Conservation (phyloP, 768 basidiomycete genomes). For the Boletellus emodensis region DNA sequence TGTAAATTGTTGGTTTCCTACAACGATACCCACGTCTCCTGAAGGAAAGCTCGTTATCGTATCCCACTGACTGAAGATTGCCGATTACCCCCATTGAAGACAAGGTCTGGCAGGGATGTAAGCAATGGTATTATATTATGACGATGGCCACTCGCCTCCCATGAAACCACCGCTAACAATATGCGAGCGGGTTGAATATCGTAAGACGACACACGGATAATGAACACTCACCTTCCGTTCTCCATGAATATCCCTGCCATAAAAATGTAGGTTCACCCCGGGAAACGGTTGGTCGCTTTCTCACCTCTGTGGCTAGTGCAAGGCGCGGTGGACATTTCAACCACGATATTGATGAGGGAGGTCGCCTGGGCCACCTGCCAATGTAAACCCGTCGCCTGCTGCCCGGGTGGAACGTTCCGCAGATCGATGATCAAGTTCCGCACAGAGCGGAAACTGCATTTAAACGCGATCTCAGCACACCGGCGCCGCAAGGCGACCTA, state of each 20-base stretch:
- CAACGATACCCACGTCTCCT: constrained; percentile 56
- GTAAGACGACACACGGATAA: neutral
- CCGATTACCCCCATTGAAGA: constrained; percentile 39
- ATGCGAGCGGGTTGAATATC: neutral
- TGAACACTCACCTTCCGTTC: constrained; percentile 48
- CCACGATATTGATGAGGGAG: constrained; percentile 64
- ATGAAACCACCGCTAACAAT: constrained; percentile 40
- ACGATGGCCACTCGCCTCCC: constrained; percentile 43
- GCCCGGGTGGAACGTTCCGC: constrained; percentile 47
- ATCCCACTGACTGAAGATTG: neutral
- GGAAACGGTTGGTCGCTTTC: neutral
- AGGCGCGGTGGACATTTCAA: constrained; percentile 63
- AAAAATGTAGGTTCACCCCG: neutral
- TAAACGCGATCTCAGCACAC: constrained; percentile 1
- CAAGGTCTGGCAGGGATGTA: constrained; percentile 27
- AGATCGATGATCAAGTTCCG: constrained; percentile 74
- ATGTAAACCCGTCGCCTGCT: constrained; percentile 63
- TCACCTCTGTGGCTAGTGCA: constrained; percentile 65
- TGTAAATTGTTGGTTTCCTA: constrained; percentile 79
- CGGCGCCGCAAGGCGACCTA: neutral
- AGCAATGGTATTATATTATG: neutral
- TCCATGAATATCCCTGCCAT: constrained; percentile 63
- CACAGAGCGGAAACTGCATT: constrained; percentile 58
- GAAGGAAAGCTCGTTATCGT: neutral
- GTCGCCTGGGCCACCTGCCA: constrained; percentile 83